Base-by-base conservation (phyloP, 2,329 filamentous ascomycete genomes). In the Xylaria sp. region DNA sequence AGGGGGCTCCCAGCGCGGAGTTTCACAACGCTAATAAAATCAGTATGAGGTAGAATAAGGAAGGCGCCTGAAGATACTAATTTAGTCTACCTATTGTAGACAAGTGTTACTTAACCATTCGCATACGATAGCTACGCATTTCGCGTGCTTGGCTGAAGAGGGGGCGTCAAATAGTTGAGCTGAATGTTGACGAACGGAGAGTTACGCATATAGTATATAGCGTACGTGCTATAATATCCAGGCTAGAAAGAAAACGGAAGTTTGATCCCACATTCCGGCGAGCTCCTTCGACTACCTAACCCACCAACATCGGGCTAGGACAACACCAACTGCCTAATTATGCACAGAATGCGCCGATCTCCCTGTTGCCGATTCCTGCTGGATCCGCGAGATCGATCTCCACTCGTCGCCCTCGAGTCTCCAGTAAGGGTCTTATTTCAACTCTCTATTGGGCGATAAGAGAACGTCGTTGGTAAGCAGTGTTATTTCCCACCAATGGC, bases 381-480 rank as follows among this genome's bases (percentile, higher is more conserved):
- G 35, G 32, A n/a, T 54, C 29, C 8, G 9, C 21, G 27, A 63
- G 42, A 50, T 58, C 25, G 23, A 50, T 42, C 18, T 51, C 3
- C 32, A 29, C 27, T 18, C 21, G 13, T 58, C 21, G 16, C 27
- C 37, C 10, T 32, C 18, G 8, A 12, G n/a, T 23, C 6, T 32
- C 60, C 51, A 37, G 58, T 18, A 42, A 23, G 27, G 18, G 47
- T 23, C 35, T 27, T 60, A 3, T 29, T 58, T 32, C 48, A 32
- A 16, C 42, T 12, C 25, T 53, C 58, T n/a, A 61, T 66, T 68
- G 60, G 60, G 29, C 48, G 61, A 68, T 65, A 60, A 68, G 53
- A 54, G n/a, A 13, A 2, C 3, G 3, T 23, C 23, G 23, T n/a
- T 10, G 32, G 40, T 6, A 32, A 61, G 25, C 29, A 35, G 58